These are phyloP conservation scores for Dryadomyces quercus-mongolicae DNA, from an alignment of 2,329 filamentous ascomycete species.

Conservation along the genomic window DNA sequence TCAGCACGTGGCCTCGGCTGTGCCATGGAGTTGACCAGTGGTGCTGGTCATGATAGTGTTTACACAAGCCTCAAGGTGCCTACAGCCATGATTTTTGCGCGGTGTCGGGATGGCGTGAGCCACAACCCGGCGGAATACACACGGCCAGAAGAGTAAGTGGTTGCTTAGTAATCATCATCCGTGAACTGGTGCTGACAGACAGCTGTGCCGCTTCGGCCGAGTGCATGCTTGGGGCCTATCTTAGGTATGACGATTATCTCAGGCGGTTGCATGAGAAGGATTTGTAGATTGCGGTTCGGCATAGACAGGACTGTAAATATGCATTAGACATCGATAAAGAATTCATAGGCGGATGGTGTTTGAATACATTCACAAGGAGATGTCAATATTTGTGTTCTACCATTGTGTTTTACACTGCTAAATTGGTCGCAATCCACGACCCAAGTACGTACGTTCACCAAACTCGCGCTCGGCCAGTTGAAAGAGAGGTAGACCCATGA, in stretches of 20 bases:
- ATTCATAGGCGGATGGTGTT: no score
- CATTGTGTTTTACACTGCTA: background rate
- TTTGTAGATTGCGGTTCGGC: background rate
- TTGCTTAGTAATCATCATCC: background rate
- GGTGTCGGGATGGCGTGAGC: constrained; percentile 23
- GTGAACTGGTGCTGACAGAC: background rate
- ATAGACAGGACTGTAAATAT: background rate
- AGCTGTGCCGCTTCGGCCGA: background rate
- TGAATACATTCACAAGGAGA: no score
- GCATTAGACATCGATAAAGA: background rate
- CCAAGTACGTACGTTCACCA: constrained; percentile 15
- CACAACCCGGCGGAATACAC: constrained; percentile 24
- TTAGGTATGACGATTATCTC: constrained; percentile 10
- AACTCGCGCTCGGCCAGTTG: constrained; percentile 16
- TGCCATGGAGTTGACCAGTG: constrained; percentile 13
- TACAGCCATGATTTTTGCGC: constrained; percentile 27
- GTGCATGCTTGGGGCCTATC: constrained; percentile 6
- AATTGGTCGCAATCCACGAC: constrained; percentile 10
- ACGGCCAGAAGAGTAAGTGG: constrained; percentile 23
- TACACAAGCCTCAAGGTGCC: constrained; percentile 21
- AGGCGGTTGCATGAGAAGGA: constrained; percentile 1
- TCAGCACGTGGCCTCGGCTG: background rate
- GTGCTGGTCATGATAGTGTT: constrained; percentile 26
- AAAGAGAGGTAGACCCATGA: constrained; percentile 16
- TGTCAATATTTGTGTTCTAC: no score